Evolutionary conservation across 495 filamentous ascomycete species (phyloP).

Genomic region (Aspergillus heteromorphus): DNA sequence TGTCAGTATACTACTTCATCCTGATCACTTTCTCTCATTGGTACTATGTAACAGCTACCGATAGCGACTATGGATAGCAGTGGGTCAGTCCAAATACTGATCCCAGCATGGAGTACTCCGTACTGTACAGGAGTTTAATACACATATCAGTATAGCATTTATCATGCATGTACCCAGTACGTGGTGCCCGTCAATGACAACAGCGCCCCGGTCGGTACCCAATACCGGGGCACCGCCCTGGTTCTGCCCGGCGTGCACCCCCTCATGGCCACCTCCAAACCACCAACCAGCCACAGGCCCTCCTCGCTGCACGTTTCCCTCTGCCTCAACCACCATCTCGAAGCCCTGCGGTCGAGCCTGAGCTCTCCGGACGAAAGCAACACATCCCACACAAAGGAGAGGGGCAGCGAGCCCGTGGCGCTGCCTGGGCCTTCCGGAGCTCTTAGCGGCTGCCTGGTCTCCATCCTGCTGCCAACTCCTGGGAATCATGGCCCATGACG

Average conservation of each 20-base stretch:
- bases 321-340: not conserved
- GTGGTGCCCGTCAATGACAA: too few species aligned
- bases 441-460: conserved; percentile 1
- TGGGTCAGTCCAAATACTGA: not conserved
- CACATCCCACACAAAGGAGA: not conserved
- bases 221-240: not conserved
- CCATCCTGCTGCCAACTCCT: conserved; percentile 1
- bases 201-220: too few species aligned
- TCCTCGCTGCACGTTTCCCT: not conserved
- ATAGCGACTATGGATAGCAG: not conserved
- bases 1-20: too few species aligned
- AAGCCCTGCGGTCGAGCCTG: not conserved
- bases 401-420: not conserved
- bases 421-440: not conserved
- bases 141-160: too few species aligned
- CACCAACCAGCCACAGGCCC: not conserved
- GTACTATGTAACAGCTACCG: not conserved
- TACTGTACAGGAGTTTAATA: too few species aligned
- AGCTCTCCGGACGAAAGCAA: not conserved
- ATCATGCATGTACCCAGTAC: too few species aligned
- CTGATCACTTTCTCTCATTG: not conserved
- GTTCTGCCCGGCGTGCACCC: not conserved
- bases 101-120: not conserved
- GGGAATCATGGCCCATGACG: conserved; percentile 17
- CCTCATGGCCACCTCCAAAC: not conserved